Base-by-base conservation (phyloP, 192 early-diverging fungal species). In the Linnemannia elongata region DNA sequence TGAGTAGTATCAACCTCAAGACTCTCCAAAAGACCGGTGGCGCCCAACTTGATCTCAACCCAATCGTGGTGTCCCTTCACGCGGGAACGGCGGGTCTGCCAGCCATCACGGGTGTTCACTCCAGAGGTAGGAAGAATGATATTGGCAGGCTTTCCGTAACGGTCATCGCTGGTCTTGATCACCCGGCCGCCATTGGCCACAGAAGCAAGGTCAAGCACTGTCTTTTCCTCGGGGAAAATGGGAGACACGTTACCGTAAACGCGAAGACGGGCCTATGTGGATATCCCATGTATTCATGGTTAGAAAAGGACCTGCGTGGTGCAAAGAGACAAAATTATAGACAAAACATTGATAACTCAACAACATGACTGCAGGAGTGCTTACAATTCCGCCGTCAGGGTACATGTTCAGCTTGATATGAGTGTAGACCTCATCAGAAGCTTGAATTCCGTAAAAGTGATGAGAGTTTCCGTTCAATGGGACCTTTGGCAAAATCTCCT, bases 31-130 rank as follows among this genome's bases (percentile, higher is more conserved):
- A 90, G 92, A 15, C 96, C 96, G 8, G 92, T 88, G 75, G 91
- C 83, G 30, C 97, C 97, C 44, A 98, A 90, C 80, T 93, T 91
- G 57, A 98, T 90, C 69, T 97, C 92, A 12, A 93, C 94, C 95
- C 94, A 97, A 80, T 99, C 95, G 66, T 83, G 88, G 82, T 96
- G 94, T 75, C 92, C 90, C 9, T 90, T 92, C n/a, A 92, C 95
- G 74, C 97, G 94, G 72, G 96, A 96, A 57, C 95, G 93, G 42
- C 90, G 90, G 2, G 97, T 99, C 85, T 99, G 97, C 98, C 98
- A 99, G 41, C 98, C 98, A 81, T 97, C 97, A 63, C 93, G 93
- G 93, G 97, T 97, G 69, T 94, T 95, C 69, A 86, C 88, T 20
- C 96, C 95, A 80, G 94, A 91, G 6, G 94, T 93, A 33, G 95